Base-by-base conservation (phyloP, 2,329 filamentous ascomycete genomes). In the Bipolaris cookei region DNA sequence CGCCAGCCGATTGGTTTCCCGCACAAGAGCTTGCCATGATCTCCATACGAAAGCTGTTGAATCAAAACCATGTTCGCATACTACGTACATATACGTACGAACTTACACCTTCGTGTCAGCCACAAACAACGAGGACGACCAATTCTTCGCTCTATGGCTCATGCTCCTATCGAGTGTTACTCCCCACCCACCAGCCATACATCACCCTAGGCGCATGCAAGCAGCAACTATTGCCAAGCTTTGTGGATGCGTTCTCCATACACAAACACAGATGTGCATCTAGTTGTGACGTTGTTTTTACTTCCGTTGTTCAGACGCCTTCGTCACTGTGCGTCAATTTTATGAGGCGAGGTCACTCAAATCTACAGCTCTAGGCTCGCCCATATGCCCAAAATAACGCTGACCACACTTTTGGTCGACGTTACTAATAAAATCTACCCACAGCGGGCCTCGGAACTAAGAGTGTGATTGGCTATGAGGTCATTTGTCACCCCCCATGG, bases 261-360 rank as follows among this genome's bases (percentile, higher is more conserved):
- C n/a, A 30, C 28, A 30, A 30, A 30, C 28, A 30, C 28, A 42
- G 2, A 20, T 23, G 18, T 16, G 11, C 6, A 48, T 30, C 8
- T 25, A 25, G 32, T 7, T 8, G n/a, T 51, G 28, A 35, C 39
- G 39, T 42, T 35, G n/a, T 34, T 23, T 6, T 32, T 25, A 14
- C 11, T 43, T 6, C 10, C 28, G 3, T 5, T 1, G 10, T 8
- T 18, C 28, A 18, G 25, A 25, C n/a, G 11, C 25, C 16, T 28
- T 53, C 49, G 49, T 53, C 49, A 53, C 32, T 16, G 23, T 56
- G 42, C 48, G 37, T 53, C 30, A 34, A 32, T 52, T 34, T 37
- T 37, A 25, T n/a, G 7, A n/a, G 35, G 10, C 18, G 18, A 25
- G 21, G 28, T 35, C 53, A 30, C 34, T 47, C 48, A 30, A 34